Base-by-base conservation (phyloP, 2,329 filamentous ascomycete species). In the Westerdykella aurantiaca region DNA sequence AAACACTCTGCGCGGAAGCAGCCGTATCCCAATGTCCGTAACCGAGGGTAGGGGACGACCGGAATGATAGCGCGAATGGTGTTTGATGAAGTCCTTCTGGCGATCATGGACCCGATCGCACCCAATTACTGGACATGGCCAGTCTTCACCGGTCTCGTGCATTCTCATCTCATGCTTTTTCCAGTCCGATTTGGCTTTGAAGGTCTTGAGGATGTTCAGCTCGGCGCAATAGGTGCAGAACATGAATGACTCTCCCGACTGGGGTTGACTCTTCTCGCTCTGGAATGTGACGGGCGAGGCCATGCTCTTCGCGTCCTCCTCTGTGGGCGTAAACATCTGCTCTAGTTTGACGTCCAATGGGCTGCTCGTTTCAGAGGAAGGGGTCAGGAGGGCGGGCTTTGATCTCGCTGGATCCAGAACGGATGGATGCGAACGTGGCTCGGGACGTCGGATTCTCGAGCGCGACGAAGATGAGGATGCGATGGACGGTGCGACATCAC, bases 151-250 rank as follows among this genome's bases (percentile, higher is more conserved):
- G n/a, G 63, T 66, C 47, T 68, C 63, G 38, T 68, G 64, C 58
- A 66, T 64, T 31, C 61, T 56, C 55, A 62, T 65, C 41, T 68
- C 64, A 18, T 68, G 64, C 42, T 66, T 66, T 45, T 67, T 67
- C 64, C 64, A 68, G 38, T 68, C 64, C 1, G 64, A 67, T 41
- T 67, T 67, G 7, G 63, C 63, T 39, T 65, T 64, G 55, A 66
- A 67, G 0, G 63, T 66, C 43, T 66, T 67, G 29, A 59, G 41
- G 12, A 50, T 55, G 41, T 64, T 64, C 14, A 56, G 51, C 35
- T 67, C 64, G 37, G 64, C 60, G 41, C 64, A 67, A 40, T 64
- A 67, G 1, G 64, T 67, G 45, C 64, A 67, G 39, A 67, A 67
- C 61, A 65, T 64, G 55, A 56, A 62, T 5, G 63, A 57, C 13